Conservation (phyloP, 345 rosid species). For the Murraya paniculata region DNA sequence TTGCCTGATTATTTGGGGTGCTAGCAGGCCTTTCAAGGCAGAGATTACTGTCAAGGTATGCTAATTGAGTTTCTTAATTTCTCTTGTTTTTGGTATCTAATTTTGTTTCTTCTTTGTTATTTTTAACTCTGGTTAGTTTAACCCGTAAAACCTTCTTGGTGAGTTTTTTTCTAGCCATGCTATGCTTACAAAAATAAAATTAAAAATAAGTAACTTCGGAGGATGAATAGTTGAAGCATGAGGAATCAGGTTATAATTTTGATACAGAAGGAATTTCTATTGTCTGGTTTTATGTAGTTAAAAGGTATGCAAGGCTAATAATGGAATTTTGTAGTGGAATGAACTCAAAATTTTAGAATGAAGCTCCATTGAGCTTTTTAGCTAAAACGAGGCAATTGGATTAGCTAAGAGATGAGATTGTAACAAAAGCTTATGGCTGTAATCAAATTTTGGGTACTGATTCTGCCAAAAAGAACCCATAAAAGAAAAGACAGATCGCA, state of each 20-base stretch:
- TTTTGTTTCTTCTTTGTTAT: neutral
- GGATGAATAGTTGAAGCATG: neutral
- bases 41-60: slow-evolving; percentile 61
- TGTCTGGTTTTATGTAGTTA: too few relatives aligned
- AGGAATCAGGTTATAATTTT: neutral
- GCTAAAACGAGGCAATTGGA: neutral
- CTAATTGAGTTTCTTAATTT: neutral
- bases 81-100: neutral
- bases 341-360: neutral
- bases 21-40: slow-evolving; percentile 67
- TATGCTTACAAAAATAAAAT: too few relatives aligned
- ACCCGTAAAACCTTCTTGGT: too few relatives aligned
- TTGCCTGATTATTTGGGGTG: slow-evolving; percentile 84
- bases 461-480: neutral
- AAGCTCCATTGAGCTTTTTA: neutral
- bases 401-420: neutral
- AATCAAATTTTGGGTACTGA: neutral
- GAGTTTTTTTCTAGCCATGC: too few relatives aligned
- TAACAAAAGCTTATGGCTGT: neutral
- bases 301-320: neutral
- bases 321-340: neutral
- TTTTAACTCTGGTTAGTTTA: too few relatives aligned
- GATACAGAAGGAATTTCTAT: too few relatives aligned
- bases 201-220: neutral
- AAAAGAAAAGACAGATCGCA: neutral